Evolutionary conservation across 306 rosid species (phyloP), one percentile per base, ranked within the genome.

Genomic region (Pyrus pyrifolia): DNA sequence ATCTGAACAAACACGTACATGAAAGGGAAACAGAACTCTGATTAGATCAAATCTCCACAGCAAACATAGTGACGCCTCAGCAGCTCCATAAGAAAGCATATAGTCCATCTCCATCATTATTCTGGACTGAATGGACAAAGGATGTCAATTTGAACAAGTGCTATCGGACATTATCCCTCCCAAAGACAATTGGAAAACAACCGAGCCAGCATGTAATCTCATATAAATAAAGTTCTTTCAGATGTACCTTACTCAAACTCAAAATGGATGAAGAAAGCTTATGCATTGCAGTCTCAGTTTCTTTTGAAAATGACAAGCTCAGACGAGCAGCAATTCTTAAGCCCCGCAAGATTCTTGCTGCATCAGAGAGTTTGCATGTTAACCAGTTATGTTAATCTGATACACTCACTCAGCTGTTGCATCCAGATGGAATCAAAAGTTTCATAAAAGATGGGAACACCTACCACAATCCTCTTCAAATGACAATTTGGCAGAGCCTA

Each of bases 301-400:
- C 93, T 80, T 73, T 83, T 74, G 97, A 85, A 80, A 95, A 72
- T 65, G 96, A 85, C 74, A 95, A 89, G 45, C 97, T 89, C 64
- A 95, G 88, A 70, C 98, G 95, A 82, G 98, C 98, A 49, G 96
- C 95, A 85, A 94, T 86, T 92, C 98, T 87, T 83, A 94, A 78
- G 79, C 95, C 98, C 27, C 98, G 93, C 78, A 94, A 84, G 83
- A 94, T 92, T 88, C 98, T 89, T 23, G 97, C 98, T 94, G 73
- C 80, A 84, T 53, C 69, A 71, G 68, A 40, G 64, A 70, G 71
- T 72, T 80, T 40, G 63, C 67, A 64, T 60, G 79, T 81, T 62
- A 53, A 73, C 73, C 70, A 73, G 80, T 82, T 80, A 70, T 71
- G 62, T 35, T 74, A 58, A 40, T 45, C 78, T 67, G 78, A 73